These are phyloP conservation scores for Hyaloperonospora brassicae DNA, from an alignment of 352 stramenopile species.

Conservation along the genomic window DNA sequence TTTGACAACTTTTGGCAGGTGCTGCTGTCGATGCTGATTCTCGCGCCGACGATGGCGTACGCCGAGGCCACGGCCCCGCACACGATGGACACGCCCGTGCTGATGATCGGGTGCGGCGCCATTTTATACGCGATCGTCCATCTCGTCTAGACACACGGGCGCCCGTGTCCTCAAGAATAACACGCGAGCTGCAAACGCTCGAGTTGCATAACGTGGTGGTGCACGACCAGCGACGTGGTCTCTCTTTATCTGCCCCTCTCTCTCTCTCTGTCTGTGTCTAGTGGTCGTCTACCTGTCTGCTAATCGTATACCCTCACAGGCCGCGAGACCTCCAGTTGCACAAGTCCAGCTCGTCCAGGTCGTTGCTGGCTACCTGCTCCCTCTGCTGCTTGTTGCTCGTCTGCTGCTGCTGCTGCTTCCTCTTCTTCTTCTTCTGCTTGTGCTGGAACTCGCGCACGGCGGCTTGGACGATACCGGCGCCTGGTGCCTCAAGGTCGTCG, in stretches of 20 bases:
- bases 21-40: constrained; percentile 64
- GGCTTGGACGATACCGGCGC: not conserved
- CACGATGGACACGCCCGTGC: constrained; percentile 79
- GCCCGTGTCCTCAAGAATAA: no score
- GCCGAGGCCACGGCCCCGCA: constrained; percentile 73
- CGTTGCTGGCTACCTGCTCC: constrained; percentile 19
- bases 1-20: constrained; percentile 78
- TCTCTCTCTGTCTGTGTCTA: not conserved
- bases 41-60: constrained; percentile 77
- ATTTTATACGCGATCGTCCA: constrained; percentile 69
- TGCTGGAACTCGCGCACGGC: constrained; percentile 20
- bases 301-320: constrained; percentile 13
- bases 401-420: constrained; percentile 4
- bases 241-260: not conserved
- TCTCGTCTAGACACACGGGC: constrained; percentile 31
- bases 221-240: not conserved
- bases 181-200: no score
- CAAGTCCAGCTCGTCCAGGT: constrained; percentile 29
- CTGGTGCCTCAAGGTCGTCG: constrained; percentile 3
- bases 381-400: no score
- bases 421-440: constrained; percentile 28
- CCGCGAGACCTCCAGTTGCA: constrained; percentile 40
- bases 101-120: constrained; percentile 70
- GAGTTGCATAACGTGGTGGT: no score
- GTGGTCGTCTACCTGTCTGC: no score